Base-by-base conservation (phyloP, 768 basidiomycete species). In the Pulveroboletus sp. region DNA sequence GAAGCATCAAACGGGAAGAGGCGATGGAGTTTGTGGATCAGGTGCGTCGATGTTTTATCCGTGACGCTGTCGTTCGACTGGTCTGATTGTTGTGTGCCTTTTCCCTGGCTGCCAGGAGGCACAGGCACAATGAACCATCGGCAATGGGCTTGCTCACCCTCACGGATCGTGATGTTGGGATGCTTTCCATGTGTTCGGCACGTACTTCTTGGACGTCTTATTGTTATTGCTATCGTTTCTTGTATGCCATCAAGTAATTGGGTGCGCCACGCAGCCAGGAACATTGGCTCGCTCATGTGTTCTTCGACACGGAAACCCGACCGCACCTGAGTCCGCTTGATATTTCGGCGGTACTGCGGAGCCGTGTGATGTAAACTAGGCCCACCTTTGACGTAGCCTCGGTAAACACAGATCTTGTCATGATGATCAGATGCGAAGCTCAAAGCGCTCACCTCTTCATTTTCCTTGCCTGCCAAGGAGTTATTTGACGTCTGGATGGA, bases 21-120 rank as follows among this genome's bases (percentile, higher is more conserved):
- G 94, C 94, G 5, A 84, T 85, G 77, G 86, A 93, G 61, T 97
- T 98, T 68, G 89, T 98, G 26, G 95, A 98, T 62, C 86, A 88
- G 77, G 86, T 82, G 40, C 12, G 75, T 17, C 3, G 3, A 1
- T 4, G n/a, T 10, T 18, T 40, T 30, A 8, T 39, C 49, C 43
- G 27, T 35, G 30, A 5, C 8, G 37, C 11, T 11, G 10, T 32
- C 32, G 11, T 12, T 32, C 32, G 12, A 35, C 35, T 48, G 45
- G 36, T 43, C 4, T 21, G 21, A 1, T 12, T 18, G 37, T 26
- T 31, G 57, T 8, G 21, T 21, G 21, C 21, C 21, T 21, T 21
- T 21, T 21, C 3, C 21, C 21, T 21, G 24, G 32, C 15, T 33
- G 24, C 1, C 41, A 76, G 76, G 76, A 77, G 65, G 76, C 76